A percentile compares a stretch with the other conserved stretches of the same genome.
phyloP scores from a whole-genome alignment of 768 basidiomycete species.

The Coprinopsis sp. region DNA sequence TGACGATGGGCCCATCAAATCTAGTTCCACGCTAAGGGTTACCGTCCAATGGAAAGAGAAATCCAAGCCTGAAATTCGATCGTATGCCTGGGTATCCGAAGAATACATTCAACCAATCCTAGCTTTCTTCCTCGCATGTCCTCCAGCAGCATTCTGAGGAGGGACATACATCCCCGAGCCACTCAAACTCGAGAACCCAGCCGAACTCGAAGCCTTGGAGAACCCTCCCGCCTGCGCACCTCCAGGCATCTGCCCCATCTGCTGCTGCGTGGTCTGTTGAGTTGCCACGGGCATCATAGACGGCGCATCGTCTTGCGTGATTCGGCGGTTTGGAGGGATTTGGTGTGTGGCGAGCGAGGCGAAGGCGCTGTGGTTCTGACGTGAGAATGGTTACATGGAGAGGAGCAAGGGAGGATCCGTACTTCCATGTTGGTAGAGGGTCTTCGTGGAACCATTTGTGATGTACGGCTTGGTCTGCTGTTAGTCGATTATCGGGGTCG shows the following conservation, averaged over 20 bases:
- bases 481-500: constrained; percentile 84
- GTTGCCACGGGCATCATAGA: constrained; percentile 72
- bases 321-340: constrained; percentile 80
- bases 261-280: constrained; percentile 38
- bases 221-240: no score
- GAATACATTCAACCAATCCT: constrained; percentile 44
- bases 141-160: constrained; percentile 29
- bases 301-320: constrained; percentile 89
- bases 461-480: constrained; percentile 71
- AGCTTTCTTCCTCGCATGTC: constrained; percentile 54
- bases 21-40: no score
- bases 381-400: background rate
- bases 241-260: constrained; percentile 31
- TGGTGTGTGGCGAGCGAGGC: constrained; percentile 57
- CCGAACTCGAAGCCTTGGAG: constrained; percentile 55
- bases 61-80: no score
- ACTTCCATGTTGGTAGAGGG: constrained; percentile 84
- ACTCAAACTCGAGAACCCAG: no score
- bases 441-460: constrained; percentile 95
- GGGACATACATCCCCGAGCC: no score
- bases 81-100: no score
- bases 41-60: no score
- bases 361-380: constrained; percentile 62
- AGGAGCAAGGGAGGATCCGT: constrained; percentile 26
- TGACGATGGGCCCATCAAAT: no score